Evolutionary conservation across 2,329 filamentous ascomycete genomes (phyloP), one percentile per base, ranked within the genome.

Genomic region (Cylindrodendrum hubeiense): DNA sequence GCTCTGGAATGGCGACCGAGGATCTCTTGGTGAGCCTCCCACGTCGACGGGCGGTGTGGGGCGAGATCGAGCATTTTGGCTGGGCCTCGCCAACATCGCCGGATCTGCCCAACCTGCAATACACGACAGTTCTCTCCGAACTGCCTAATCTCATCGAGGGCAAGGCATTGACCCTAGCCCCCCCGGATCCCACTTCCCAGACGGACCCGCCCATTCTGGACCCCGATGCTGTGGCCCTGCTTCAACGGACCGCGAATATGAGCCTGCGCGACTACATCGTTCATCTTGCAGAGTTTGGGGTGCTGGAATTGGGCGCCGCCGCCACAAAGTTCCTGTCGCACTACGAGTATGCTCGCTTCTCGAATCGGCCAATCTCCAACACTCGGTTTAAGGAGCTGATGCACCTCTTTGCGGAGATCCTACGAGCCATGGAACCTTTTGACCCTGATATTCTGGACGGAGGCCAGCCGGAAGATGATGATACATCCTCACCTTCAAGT

Each of bases 101-200:
- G 9, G 92, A 96, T 75, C 81, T 96, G 19, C 90, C 93, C 5
- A 89, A 93, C 74, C 81, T 98, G n/a, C 90, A 97, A 69, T 98
- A 97, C 79, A 87, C 86, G 71, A 89, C 90, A 2, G 93, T 99
- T 24, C 85, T 98, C 19, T 86, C 87, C 39, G 95, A 98, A 79
- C 85, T 99, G 24, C 93, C 95, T 1, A 91, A 97, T 75, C 85
- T 98, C 28, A 93, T 98, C 67, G 95, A 98, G 82, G 95, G 93
- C 10, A 95, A 95, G 78, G 95, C 94, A 1, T 89, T 98, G n/a
- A 94, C 93, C 0, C 86, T 97, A 39, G 93, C 92, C 0, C 93
- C 91, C 30, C 83, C 84, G 1, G 84, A 81, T 68, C 82, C 78
- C 37, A 78, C 74, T 34, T 82, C 81, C 19, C 73, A 74, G 37